A percentile compares a stretch with the other conserved stretches of the same genome.
These are phyloP conservation scores for Prosopis cineraria DNA, from an alignment of 306 rosid genomes.

Conservation along the genomic window DNA sequence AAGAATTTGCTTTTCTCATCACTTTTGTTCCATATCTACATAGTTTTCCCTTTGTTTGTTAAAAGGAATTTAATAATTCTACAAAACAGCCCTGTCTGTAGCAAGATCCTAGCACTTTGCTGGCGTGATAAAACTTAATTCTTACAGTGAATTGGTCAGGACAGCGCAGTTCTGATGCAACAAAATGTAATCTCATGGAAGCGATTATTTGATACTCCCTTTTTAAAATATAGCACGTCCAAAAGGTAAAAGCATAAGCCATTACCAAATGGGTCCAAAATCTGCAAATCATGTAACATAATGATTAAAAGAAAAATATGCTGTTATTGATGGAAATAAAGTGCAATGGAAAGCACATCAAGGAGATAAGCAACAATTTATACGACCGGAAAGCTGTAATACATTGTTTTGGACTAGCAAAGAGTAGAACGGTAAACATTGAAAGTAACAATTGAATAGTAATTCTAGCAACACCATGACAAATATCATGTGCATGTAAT, in stretches of 20 bases:
- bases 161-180: slow-evolving; percentile 80
- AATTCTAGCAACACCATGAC: not conserved
- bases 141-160: slow-evolving; percentile 96
- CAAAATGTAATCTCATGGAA: slow-evolving; percentile 84
- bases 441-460: not conserved
- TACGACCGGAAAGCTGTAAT: not conserved
- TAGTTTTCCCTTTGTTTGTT: not conserved
- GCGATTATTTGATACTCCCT: slow-evolving; percentile 84
- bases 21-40: too few relatives aligned
- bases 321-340: slow-evolving; percentile 9
- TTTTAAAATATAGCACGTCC: slow-evolving; percentile 85
- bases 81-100: not conserved
- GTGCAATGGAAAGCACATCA: not conserved
- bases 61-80: slow-evolving; percentile 11
- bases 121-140: slow-evolving; percentile 16
- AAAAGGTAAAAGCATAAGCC: slow-evolving; percentile 94
- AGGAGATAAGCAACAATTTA: not conserved
- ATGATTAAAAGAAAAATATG: slow-evolving; percentile 23
- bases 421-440: not conserved
- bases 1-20: not conserved
- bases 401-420: slow-evolving; percentile 1
- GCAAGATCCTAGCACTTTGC: not conserved
- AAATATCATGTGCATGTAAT: not conserved
- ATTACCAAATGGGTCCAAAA: slow-evolving; percentile 97
- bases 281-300: slow-evolving; percentile 54